Evolutionary conservation across 495 filamentous ascomycete species (phyloP).

Genomic region (Penicillium crystallinum): DNA sequence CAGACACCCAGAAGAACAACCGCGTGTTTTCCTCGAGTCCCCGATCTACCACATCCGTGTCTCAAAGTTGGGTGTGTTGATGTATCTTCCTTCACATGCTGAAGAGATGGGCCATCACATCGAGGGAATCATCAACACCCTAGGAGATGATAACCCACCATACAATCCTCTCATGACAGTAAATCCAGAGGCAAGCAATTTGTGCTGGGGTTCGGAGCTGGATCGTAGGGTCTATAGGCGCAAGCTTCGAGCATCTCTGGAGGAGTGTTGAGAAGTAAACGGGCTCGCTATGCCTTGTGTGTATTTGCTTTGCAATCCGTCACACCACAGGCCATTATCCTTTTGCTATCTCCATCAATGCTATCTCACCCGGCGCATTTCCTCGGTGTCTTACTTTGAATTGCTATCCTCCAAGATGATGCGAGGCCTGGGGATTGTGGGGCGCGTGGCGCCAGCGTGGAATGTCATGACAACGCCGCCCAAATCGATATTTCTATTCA

Average conservation of each 20-base stretch:
- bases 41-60: conserved; percentile 87
- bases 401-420: background rate
- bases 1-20: conserved; percentile 88
- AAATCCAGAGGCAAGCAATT: conserved; percentile 75
- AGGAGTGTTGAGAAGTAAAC: background rate
- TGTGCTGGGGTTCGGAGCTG: conserved; percentile 80
- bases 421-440: background rate
- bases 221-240: conserved; percentile 81
- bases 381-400: background rate
- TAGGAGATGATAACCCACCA: conserved; percentile 81
- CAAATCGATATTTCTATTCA: background rate
- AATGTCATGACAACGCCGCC: background rate
- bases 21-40: conserved; percentile 75
- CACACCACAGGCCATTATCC: conserved; percentile 42
- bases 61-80: conserved; percentile 68
- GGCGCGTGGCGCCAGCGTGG: background rate
- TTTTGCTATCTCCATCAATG: background rate
- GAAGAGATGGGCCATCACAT: conserved; percentile 84
- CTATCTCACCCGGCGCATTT: background rate
- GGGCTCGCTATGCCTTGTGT: background rate
- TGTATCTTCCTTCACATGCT: conserved; percentile 67
- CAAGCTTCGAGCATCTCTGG: conserved; percentile 50
- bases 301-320: background rate
- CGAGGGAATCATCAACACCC: conserved; percentile 71
- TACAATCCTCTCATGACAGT: conserved; percentile 90